These are phyloP conservation scores for Artemisia tridentata DNA, from an alignment of 129 eudicot genomes.

Conservation along the genomic window DNA sequence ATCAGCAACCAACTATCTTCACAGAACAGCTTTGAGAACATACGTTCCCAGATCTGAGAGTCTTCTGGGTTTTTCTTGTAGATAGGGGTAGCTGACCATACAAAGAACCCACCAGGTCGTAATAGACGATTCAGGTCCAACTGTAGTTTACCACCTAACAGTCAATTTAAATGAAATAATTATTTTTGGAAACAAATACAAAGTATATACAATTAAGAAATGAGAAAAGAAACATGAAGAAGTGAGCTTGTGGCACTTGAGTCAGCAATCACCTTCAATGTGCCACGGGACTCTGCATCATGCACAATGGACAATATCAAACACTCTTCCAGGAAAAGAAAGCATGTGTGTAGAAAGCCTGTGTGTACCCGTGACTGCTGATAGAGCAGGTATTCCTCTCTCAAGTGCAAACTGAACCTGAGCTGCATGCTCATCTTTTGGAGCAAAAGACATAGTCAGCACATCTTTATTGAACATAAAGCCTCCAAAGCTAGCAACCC, in stretches of 20 bases:
- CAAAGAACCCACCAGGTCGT: not conserved
- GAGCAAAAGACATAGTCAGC: too few relatives aligned
- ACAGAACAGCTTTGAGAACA: not conserved
- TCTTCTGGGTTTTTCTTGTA: not conserved
- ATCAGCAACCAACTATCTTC: not conserved
- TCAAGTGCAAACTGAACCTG: too few relatives aligned
- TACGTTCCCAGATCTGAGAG: not conserved
- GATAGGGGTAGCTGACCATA: not conserved
- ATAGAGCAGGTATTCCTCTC: too few relatives aligned
- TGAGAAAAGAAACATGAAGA: too few relatives aligned
- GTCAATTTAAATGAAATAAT: not conserved
- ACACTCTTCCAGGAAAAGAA: slow-evolving; percentile 43
- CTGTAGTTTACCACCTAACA: not conserved
- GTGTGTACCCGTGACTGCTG: too few relatives aligned
- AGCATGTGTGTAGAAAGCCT: slow-evolving; percentile 43
- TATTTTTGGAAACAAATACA: too few relatives aligned
- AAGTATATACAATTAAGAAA: too few relatives aligned
- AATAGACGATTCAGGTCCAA: not conserved
- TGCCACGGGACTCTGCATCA: slow-evolving; percentile 62
- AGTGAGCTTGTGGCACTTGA: too few relatives aligned
- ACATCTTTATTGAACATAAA: too few relatives aligned
- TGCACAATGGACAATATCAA: slow-evolving; percentile 51
- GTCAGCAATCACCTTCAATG: slow-evolving; percentile 30
- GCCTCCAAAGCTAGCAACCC: too few relatives aligned
- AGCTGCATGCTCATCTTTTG: too few relatives aligned